Evolutionary conservation across 208 protist species (phyloP).

Genomic region (Herpetomonas muscarum): DNA sequence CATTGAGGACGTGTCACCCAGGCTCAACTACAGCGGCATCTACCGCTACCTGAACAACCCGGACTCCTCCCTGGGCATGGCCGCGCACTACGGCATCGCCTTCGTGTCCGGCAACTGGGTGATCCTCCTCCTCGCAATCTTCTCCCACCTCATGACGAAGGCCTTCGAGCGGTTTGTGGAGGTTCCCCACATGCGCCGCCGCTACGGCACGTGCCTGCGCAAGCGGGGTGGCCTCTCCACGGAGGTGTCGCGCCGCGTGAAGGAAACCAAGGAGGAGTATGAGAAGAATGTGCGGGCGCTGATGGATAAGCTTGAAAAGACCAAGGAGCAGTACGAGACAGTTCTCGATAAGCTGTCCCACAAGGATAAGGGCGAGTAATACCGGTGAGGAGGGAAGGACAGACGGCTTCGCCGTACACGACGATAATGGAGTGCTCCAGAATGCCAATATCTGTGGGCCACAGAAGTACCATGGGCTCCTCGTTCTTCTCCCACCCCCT

Average conservation of each 20-base stretch:
- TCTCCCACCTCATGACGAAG: constrained; percentile 72
- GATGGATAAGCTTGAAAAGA: constrained; percentile 29
- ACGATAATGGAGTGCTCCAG: no score
- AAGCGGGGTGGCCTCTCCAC: constrained; percentile 40
- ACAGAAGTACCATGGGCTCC: no score
- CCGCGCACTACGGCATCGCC: constrained; percentile 86
- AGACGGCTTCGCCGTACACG: no score
- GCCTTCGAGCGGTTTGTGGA: constrained; percentile 85
- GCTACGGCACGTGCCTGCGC: constrained; percentile 47
- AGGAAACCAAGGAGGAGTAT: constrained; percentile 36
- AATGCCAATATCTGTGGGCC: no score
- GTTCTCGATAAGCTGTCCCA: not conserved
- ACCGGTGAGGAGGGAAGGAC: not conserved
- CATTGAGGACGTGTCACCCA: constrained; percentile 55
- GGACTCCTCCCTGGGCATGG: constrained; percentile 84
- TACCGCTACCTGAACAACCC: constrained; percentile 96
- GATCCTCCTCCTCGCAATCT: constrained; percentile 72
- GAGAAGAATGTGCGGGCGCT: constrained; percentile 27
- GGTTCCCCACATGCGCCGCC: constrained; percentile 57
- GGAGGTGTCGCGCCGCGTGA: constrained; percentile 43
- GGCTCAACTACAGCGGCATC: constrained; percentile 89
- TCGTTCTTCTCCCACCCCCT: constrained; percentile 3
- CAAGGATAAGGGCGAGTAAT: not conserved
- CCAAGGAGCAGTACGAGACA: constrained; percentile 28
- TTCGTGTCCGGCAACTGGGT: constrained; percentile 76